Percentiles rank a stretch among this genome's conserved stretches.
Evolutionary conservation across 345 rosid species (phyloP).

Genomic region (Ceriops tagal): DNA sequence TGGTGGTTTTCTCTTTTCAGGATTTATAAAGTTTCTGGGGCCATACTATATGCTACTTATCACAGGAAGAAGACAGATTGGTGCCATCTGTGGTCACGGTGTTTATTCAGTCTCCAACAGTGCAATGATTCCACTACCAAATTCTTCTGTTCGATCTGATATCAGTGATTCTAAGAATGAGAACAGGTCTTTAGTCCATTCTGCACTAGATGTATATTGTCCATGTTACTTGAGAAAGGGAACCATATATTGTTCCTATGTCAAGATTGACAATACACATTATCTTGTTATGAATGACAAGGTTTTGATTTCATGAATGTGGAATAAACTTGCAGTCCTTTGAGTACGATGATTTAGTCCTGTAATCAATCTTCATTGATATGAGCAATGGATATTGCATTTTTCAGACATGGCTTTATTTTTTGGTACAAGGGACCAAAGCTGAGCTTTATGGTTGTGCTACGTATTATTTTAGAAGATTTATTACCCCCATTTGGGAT

Average conservation of each 20-base stretch:
- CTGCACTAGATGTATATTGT: constrained; percentile 9
- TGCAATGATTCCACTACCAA: constrained; percentile 74
- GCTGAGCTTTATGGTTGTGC: too few species aligned
- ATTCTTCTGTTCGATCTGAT: constrained; percentile 48
- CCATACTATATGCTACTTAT: constrained; percentile 97
- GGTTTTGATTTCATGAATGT: too few species aligned
- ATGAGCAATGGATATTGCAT: too few species aligned
- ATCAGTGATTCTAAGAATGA: constrained; percentile 57
- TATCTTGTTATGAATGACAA: too few species aligned
- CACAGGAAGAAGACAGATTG: constrained; percentile 84
- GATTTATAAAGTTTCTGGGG: constrained; percentile 91
- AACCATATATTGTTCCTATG: not conserved
- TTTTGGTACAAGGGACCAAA: too few species aligned
- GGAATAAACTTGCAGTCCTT: too few species aligned
- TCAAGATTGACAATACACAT: too few species aligned
- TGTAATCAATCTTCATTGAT: too few species aligned
- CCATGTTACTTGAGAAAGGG: not conserved
- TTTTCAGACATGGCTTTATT: too few species aligned
- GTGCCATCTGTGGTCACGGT: constrained; percentile 82
- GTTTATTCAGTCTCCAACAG: constrained; percentile 79
- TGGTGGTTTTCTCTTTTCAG: constrained; percentile 36
- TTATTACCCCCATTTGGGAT: too few species aligned
- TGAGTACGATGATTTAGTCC: too few species aligned
- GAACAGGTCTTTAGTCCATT: constrained; percentile 59
- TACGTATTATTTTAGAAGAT: too few species aligned